phyloP scores from a whole-genome alignment of 2,329 filamentous ascomycete genomes.

The Pseudogymnoascus sp. region DNA sequence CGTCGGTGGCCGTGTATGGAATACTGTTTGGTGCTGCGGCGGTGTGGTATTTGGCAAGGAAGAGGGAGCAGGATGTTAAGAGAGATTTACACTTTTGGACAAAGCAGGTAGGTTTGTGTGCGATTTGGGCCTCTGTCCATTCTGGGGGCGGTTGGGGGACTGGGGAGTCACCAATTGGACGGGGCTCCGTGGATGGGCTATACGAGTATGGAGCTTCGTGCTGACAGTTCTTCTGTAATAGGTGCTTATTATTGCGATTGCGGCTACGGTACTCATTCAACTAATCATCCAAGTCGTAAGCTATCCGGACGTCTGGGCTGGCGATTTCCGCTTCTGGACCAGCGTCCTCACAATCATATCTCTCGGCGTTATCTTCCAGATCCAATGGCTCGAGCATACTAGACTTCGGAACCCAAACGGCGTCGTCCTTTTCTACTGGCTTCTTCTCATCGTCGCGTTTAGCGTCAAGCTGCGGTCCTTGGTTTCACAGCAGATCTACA shows the following conservation, averaged over 20 bases:
- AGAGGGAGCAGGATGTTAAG: slow-evolving; percentile 55
- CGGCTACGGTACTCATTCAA: slow-evolving; percentile 50
- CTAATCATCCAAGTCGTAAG: slow-evolving; percentile 53
- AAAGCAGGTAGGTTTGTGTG: slow-evolving; percentile 63
- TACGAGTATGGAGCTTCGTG: slow-evolving; percentile 7
- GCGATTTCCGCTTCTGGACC: slow-evolving; percentile 65
- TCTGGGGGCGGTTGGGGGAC: neutral
- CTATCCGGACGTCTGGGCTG: slow-evolving; percentile 50
- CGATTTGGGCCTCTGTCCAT: neutral
- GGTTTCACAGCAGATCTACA: slow-evolving; percentile 51
- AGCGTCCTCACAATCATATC: slow-evolving; percentile 54
- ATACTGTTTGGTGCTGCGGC: slow-evolving; percentile 69
- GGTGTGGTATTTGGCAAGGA: slow-evolving; percentile 69
- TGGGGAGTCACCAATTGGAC: neutral
- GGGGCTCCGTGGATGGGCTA: slow-evolving; percentile 12
- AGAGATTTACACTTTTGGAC: slow-evolving; percentile 91
- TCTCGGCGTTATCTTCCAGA: slow-evolving; percentile 51
- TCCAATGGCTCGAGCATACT: slow-evolving; percentile 66
- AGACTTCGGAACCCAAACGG: slow-evolving; percentile 61
- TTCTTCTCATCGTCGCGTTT: slow-evolving; percentile 57
- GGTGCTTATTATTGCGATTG: slow-evolving; percentile 50
- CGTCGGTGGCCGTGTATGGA: slow-evolving; percentile 69
- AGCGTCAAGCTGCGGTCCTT: slow-evolving; percentile 61
- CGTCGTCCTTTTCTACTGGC: slow-evolving; percentile 66
- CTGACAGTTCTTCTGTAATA: slow-evolving; percentile 25